Evolutionary conservation across 2,329 filamentous ascomycete species (phyloP), one percentile per base, ranked within the genome.

Genomic region (Calonectria fujianensis): DNA sequence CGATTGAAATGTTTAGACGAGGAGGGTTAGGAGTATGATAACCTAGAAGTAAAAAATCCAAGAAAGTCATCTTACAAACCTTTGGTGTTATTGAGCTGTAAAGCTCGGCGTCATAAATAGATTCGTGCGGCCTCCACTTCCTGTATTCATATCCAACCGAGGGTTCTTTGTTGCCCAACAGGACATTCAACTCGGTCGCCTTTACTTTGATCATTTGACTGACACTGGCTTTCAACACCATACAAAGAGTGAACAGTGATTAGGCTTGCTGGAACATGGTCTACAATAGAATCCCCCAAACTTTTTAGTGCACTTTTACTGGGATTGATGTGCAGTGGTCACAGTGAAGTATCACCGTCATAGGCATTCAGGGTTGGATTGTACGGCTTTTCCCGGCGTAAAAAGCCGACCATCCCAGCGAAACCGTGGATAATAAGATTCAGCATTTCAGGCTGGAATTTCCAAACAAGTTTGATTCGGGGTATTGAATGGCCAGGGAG

Each of bases 1-100:
- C n/a, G 29, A 57, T 41, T 45, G 57, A 63, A n/a, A 71, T 37
- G 39, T 18, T 71, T 4, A 71, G 10, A 31, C 27, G 66, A 20
- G 63, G 69, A 45, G 14, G 27, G 10, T 11, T 27, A n/a, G 35
- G 57, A 11, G 57, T 18, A 39, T 13, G 57, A 13, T 20, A 63
- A 11, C 16, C 57, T 29, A 41, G 20, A 29, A 63, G 37, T 31
- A 14, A 63, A 27, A 63, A 63, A 63, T 63, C 24, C 16, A 63
- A 37, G 8, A 39, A 63, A 29, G 20, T 18, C 57, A 63, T 41
- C 8, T 29, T 18, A 20, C 35, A 20, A 39, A 63, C 37, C 24
- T 41, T 41, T 29, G 13, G 9, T 39, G 37, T 18, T 29, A 31
- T 41, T 29, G 24, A 63, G 14, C 45, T 48, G 45, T 24, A 4